Percentiles rank a stretch among this genome's conserved stretches.
phyloP scores from a whole-genome alignment of 140 eudicot species.

The Oenanthe javanica region DNA sequence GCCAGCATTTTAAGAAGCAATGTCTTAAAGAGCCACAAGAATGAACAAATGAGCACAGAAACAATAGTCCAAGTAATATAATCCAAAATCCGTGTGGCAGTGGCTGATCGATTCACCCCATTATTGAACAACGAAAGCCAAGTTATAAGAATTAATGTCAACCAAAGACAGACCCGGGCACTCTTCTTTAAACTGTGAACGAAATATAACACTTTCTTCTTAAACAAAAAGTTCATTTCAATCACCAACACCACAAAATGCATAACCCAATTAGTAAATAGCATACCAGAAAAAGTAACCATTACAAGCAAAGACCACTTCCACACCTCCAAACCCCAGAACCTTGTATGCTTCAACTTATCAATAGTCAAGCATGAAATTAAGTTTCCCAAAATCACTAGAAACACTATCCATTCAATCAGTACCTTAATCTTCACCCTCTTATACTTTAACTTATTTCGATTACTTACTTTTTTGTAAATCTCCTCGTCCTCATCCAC shows the following conservation, averaged over 20 bases:
- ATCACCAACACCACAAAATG: slow-evolving; percentile 61
- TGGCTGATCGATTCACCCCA: slow-evolving; percentile 29
- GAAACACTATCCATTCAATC: slow-evolving; percentile 59
- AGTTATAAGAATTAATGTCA: slow-evolving; percentile 55
- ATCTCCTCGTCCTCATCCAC: slow-evolving; percentile 75
- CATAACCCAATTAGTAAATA: slow-evolving; percentile 67
- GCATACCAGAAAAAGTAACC: slow-evolving; percentile 66
- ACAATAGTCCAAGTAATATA: slow-evolving; percentile 18
- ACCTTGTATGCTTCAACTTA: slow-evolving; percentile 11
- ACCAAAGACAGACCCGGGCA: slow-evolving; percentile 62
- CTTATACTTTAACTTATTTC: slow-evolving; percentile 34
- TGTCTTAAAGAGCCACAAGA: slow-evolving; percentile 25
- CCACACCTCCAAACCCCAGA: slow-evolving; percentile 65
- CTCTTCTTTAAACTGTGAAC: slow-evolving; percentile 68
- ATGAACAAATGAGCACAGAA: slow-evolving; percentile 15
- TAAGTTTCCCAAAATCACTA: slow-evolving; percentile 37
- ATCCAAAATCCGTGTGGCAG: slow-evolving; percentile 7
- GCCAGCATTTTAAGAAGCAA: slow-evolving; percentile 19
- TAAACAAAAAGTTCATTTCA: slow-evolving; percentile 63
- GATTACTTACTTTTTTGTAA: slow-evolving; percentile 51
- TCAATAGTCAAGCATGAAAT: slow-evolving; percentile 52
- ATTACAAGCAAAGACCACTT: slow-evolving; percentile 65
- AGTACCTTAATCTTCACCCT: slow-evolving; percentile 46
- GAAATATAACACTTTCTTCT: slow-evolving; percentile 70
- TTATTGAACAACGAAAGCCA: slow-evolving; percentile 50